Evolutionary conservation across 83 land plant genomes (phyloP).

Genomic region (Thuja plicata): DNA sequence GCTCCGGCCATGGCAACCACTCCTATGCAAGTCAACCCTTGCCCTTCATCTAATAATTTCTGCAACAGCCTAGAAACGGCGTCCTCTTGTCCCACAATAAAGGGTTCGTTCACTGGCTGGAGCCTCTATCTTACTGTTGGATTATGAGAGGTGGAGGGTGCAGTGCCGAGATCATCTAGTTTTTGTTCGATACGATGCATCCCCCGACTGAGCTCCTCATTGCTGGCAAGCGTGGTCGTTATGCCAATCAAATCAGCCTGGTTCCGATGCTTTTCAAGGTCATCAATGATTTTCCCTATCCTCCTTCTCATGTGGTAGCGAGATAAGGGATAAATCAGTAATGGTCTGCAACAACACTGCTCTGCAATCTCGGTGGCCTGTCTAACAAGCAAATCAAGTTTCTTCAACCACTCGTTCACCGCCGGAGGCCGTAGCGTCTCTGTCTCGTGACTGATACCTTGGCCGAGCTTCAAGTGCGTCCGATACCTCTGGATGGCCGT

Average conservation of each 20-base stretch:
- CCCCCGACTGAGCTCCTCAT: background rate
- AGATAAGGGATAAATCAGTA: background rate
- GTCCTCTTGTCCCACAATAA: background rate
- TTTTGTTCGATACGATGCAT: background rate
- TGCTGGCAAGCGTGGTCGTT: background rate
- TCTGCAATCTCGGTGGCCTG: background rate
- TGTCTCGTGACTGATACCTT: background rate
- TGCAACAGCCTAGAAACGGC: background rate
- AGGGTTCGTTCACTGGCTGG: background rate
- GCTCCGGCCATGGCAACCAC: conserved; percentile 8
- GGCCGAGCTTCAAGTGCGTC: background rate
- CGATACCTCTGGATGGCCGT: background rate
- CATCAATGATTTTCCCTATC: background rate
- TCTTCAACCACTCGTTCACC: background rate
- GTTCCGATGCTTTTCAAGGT: background rate
- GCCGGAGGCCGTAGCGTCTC: background rate
- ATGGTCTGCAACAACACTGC: background rate
- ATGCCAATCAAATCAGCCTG: background rate
- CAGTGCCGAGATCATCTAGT: background rate
- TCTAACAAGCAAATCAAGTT: background rate
- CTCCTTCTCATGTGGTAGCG: background rate
- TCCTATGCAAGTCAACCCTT: background rate
- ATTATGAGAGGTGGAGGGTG: background rate
- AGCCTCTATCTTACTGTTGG: background rate
- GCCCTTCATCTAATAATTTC: background rate